phyloP scores from a whole-genome alignment of 1,284 basidiomycete genomes.

The Malassezia psittaci region DNA sequence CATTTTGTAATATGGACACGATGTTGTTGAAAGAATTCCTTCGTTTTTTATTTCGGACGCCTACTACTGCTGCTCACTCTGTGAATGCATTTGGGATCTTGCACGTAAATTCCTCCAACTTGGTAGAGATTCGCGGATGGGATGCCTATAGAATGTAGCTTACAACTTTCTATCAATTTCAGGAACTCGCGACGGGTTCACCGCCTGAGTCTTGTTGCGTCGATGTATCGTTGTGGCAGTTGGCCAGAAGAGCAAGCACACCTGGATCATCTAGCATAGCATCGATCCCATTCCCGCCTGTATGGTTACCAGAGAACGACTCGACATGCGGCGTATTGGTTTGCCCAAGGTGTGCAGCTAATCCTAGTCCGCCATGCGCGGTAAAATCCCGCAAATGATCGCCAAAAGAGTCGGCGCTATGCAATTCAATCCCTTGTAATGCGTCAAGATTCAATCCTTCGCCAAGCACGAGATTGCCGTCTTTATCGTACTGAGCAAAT shows the following conservation, averaged over 20 bases:
- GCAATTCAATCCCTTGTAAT: slow-evolving; percentile 33
- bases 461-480: slow-evolving; percentile 1
- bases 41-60: no score
- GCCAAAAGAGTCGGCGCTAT: slow-evolving; percentile 25
- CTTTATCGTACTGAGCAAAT: slow-evolving; percentile 24
- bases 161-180: no score
- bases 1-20: no score
- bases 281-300: background rate
- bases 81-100: no score
- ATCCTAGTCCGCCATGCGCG: slow-evolving; percentile 22
- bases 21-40: no score
- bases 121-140: no score
- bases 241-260: slow-evolving; percentile 12
- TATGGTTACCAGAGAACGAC: background rate
- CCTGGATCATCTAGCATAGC: slow-evolving; percentile 14
- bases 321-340: slow-evolving; percentile 5
- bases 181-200: slow-evolving; percentile 1
- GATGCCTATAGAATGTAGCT: no score
- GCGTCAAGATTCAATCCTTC: slow-evolving; percentile 23
- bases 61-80: no score
- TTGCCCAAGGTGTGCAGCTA: slow-evolving; percentile 30
- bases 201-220: background rate
- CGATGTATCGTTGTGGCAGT: background rate
- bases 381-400: slow-evolving; percentile 30
- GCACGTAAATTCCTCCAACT: no score